Evolutionary conservation across 192 early-diverging fungal genomes (phyloP).

Genomic region (Irineochytrium annulatum): DNA sequence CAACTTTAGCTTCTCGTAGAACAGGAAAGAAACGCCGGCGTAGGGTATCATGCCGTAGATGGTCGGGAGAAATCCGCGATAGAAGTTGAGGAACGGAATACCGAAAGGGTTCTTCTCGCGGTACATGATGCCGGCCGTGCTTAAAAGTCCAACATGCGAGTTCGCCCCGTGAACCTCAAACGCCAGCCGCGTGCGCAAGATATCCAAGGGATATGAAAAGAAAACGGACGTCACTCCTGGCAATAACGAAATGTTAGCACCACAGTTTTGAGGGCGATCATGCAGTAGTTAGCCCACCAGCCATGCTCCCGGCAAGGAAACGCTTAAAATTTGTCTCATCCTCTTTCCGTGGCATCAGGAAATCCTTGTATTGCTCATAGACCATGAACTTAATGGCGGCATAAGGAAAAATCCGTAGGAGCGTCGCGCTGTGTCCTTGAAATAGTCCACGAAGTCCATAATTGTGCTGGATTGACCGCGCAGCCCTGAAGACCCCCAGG

Average conservation of each 20-base stretch:
- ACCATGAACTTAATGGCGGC: slow-evolving; percentile 96
- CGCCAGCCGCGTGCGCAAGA: slow-evolving; percentile 90
- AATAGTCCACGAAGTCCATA: slow-evolving; percentile 80
- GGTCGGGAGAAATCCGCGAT: slow-evolving; percentile 86
- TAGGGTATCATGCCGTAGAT: slow-evolving; percentile 94
- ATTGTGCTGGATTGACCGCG: slow-evolving; percentile 62
- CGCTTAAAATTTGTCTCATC: slow-evolving; percentile 66
- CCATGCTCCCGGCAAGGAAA: slow-evolving; percentile 76
- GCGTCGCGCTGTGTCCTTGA: slow-evolving; percentile 91
- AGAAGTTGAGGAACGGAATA: slow-evolving; percentile 75
- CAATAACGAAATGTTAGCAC: background rate
- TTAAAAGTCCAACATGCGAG: background rate
- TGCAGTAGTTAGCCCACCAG: slow-evolving; percentile 27
- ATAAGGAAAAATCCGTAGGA: slow-evolving; percentile 94
- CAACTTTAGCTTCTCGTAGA: slow-evolving; percentile 70
- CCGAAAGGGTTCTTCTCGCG: slow-evolving; percentile 55
- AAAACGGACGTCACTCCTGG: slow-evolving; percentile 82
- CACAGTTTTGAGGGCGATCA: background rate
- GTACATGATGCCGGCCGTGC: slow-evolving; percentile 60
- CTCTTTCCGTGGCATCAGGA: slow-evolving; percentile 65
- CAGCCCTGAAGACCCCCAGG: slow-evolving; percentile 78
- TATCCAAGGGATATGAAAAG: slow-evolving; percentile 89
- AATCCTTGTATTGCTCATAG: slow-evolving; percentile 79
- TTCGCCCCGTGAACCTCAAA: slow-evolving; percentile 59
- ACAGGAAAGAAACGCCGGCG: slow-evolving; percentile 90